phyloP scores from a whole-genome alignment of 2,329 filamentous ascomycete genomes.

The Neopestalotiopsis sp. region DNA sequence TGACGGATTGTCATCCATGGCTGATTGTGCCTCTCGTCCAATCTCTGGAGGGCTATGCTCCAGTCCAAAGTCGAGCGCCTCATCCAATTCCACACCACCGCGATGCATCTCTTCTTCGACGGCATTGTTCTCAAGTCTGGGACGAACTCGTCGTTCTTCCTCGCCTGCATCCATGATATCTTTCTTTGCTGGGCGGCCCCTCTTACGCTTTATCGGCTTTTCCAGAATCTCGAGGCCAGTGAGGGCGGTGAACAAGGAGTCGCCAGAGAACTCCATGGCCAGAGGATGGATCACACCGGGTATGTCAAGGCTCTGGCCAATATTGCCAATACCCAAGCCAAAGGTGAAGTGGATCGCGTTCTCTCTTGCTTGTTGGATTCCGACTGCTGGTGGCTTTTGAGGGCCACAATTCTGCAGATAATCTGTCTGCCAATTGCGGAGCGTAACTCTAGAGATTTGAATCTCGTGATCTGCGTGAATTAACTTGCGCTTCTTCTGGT shows the following conservation, averaged over 20 bases:
- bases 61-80: constrained; percentile 26
- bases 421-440: constrained; percentile 47
- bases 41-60: constrained; percentile 32
- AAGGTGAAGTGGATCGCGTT: constrained; percentile 48
- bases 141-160: constrained; percentile 45
- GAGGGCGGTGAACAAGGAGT: constrained; percentile 44
- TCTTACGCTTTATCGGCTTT: constrained; percentile 27
- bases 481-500: constrained; percentile 26
- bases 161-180: constrained; percentile 45
- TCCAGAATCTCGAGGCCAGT: constrained; percentile 39
- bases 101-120: constrained; percentile 28
- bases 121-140: constrained; percentile 35
- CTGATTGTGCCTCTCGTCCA: constrained; percentile 61
- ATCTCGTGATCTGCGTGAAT: constrained; percentile 37
- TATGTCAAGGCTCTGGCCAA: constrained; percentile 39
- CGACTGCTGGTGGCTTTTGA: constrained; percentile 34
- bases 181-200: constrained; percentile 49
- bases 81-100: constrained; percentile 32
- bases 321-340: constrained; percentile 43
- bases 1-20: constrained; percentile 70
- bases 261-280: constrained; percentile 51
- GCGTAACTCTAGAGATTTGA: constrained; percentile 41
- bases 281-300: constrained; percentile 48
- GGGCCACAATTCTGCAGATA: constrained; percentile 56
- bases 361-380: constrained; percentile 44